These are phyloP conservation scores for Neoboletus magnificus DNA, from an alignment of 768 basidiomycete genomes.

Conservation along the genomic window DNA sequence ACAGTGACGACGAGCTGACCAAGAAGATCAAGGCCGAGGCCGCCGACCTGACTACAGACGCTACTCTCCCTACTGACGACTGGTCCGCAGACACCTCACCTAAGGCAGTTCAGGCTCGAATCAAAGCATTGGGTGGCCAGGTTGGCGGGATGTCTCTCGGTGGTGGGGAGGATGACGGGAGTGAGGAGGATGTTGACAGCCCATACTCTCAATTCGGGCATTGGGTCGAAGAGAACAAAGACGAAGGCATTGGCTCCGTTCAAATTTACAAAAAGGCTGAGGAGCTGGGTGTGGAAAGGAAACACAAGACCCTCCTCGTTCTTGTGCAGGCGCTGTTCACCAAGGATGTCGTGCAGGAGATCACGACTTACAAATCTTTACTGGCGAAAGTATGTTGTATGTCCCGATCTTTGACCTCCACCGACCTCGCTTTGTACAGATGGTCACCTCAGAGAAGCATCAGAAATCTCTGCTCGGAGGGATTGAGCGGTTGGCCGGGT, in stretches of 20 bases:
- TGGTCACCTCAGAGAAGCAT: constrained; percentile 91
- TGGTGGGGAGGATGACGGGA: constrained; percentile 77
- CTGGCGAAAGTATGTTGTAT: constrained; percentile 58
- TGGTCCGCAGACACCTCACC: constrained; percentile 93
- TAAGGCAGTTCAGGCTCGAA: constrained; percentile 82
- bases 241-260: constrained; percentile 38
- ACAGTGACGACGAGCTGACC: constrained; percentile 85
- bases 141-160: constrained; percentile 51
- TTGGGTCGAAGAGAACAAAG: constrained; percentile 77
- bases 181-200: constrained; percentile 82
- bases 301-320: constrained; percentile 85
- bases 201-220: constrained; percentile 80
- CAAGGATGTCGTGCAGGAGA: constrained; percentile 61
- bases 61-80: constrained; percentile 63
- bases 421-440: constrained; percentile 40
- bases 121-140: constrained; percentile 62
- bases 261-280: constrained; percentile 86
- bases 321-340: constrained; percentile 85
- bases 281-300: constrained; percentile 89
- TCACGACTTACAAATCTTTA: constrained; percentile 61
- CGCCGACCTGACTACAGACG: constrained; percentile 64
- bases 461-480: constrained; percentile 94
- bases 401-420: not conserved
- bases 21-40: constrained; percentile 91
- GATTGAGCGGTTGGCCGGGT: constrained; percentile 80